These are phyloP conservation scores for Rhizophora apiculata DNA, from an alignment of 345 rosid genomes.

Conservation along the genomic window DNA sequence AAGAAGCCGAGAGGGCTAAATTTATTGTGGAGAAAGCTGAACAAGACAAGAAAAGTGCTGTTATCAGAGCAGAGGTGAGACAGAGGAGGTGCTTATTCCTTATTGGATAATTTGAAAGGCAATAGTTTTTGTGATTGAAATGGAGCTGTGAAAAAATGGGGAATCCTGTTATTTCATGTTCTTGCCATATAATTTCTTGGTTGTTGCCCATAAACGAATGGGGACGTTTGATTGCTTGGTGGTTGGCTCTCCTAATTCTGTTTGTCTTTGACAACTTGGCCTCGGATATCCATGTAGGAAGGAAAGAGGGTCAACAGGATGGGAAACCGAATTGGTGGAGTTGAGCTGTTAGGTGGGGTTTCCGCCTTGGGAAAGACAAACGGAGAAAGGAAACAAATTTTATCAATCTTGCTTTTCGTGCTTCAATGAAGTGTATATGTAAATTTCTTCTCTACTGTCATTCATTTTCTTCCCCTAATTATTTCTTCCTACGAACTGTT, in stretches of 20 bases:
- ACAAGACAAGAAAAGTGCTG: constrained; percentile 87
- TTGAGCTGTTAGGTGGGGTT: too few relatives aligned
- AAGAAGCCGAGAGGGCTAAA: constrained; percentile 93
- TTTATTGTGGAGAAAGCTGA: constrained; percentile 94
- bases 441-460: background rate
- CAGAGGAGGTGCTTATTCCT: background rate
- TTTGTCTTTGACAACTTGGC: too few relatives aligned
- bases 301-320: too few relatives aligned
- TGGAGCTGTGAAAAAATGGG: too few relatives aligned
- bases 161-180: too few relatives aligned
- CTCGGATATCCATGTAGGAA: too few relatives aligned
- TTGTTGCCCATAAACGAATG: too few relatives aligned
- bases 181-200: too few relatives aligned
- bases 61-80: constrained; percentile 85
- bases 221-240: too few relatives aligned
- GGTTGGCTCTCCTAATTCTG: too few relatives aligned
- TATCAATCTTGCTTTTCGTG: background rate
- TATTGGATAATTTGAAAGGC: background rate
- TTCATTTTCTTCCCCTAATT: background rate
- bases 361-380: background rate
- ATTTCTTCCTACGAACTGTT: constrained; percentile 8
- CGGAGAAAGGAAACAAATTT: background rate
- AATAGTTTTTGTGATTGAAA: too few relatives aligned
- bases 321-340: too few relatives aligned
- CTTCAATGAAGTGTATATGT: background rate